Percentiles rank a stretch among this genome's conserved stretches.
phyloP scores from a whole-genome alignment of 108 stramenopile species.

The Nitzschia sp. region DNA sequence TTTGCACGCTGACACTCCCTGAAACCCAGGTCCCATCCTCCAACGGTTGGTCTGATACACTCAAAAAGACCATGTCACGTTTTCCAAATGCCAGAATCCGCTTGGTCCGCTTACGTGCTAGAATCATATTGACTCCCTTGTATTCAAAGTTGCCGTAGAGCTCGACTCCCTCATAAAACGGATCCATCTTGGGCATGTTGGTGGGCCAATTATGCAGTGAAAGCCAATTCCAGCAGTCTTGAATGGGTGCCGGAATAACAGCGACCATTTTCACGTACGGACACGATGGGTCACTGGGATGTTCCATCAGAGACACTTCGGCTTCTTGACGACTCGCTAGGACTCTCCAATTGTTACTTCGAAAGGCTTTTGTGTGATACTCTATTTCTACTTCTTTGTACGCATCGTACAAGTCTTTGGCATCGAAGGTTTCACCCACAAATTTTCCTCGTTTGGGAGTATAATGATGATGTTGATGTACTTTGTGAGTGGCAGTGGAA shows the following conservation, averaged over 20 bases:
- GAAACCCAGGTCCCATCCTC: constrained; percentile 59
- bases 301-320: constrained; percentile 51
- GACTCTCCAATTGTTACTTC: constrained; percentile 26
- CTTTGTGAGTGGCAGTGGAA: too few species aligned
- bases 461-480: not conserved
- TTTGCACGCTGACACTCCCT: constrained; percentile 60
- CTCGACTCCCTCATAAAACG: constrained; percentile 62
- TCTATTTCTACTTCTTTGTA: constrained; percentile 42
- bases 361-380: constrained; percentile 41
- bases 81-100: constrained; percentile 65
- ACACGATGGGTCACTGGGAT: constrained; percentile 57
- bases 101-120: constrained; percentile 59
- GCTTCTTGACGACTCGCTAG: constrained; percentile 41
- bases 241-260: constrained; percentile 44
- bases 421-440: constrained; percentile 23
- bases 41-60: constrained; percentile 51
- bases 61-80: constrained; percentile 68
- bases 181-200: constrained; percentile 77
- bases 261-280: constrained; percentile 73
- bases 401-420: constrained; percentile 39
- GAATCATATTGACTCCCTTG: constrained; percentile 50
- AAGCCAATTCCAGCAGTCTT: constrained; percentile 66
- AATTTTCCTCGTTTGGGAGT: constrained; percentile 21
- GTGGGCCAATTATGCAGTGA: constrained; percentile 46
- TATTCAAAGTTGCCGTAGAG: constrained; percentile 40